Base-by-base conservation (phyloP, 2,329 filamentous ascomycete genomes). In the Celoporthe dispersa region DNA sequence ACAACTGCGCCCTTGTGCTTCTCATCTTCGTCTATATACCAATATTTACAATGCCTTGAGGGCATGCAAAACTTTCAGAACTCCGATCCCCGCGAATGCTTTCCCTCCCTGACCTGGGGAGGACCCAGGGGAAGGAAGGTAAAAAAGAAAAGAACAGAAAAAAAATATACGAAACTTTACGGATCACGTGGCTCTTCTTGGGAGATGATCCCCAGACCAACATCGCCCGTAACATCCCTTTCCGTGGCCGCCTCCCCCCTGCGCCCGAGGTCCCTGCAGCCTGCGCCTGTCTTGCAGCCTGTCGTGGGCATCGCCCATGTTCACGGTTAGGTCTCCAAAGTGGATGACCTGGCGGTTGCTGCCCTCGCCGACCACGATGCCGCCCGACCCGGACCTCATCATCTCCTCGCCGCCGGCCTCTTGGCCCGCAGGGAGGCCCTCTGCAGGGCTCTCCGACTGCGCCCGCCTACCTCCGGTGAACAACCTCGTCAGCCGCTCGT, bases 301-400 rank as follows among this genome's bases (percentile, higher is more conserved):
- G 35, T n/a, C 39, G 12, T 44, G 44, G 28, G 65, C 65, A 28
- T 35, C 65, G 14, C 25, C 37, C 39, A 67, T 14, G 55, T 48
- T 28, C 16, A 61, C 57, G 28, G 65, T 61, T 12, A 53, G 22
- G 9, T 67, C 65, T 7, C 65, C 55, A 16, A 67, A 67, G n/a
- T 41, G 55, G 31, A 67, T 51, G 7, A 67, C 25, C n/a, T 51
- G 39, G 22, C 65, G 39, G 35, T 63, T 41, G 4, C 71, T 70
- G n/a, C 75, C 75, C 19, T 74, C 73, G 0, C 70, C 73, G 1
- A 78, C 72, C 33, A 66, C 61, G 35, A 77, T 74, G 22, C 76
- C 76, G 6, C 73, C 73, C 1, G 75, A 75, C 9, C 65, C 71
- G 5, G 68, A 72, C 37, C 72, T 69, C 12, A 64, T 71, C 74